Percentiles rank a stretch among this genome's conserved stretches.
phyloP scores from a whole-genome alignment of 176 grass and related monocot genomes.

The Aegilops tauschii region DNA sequence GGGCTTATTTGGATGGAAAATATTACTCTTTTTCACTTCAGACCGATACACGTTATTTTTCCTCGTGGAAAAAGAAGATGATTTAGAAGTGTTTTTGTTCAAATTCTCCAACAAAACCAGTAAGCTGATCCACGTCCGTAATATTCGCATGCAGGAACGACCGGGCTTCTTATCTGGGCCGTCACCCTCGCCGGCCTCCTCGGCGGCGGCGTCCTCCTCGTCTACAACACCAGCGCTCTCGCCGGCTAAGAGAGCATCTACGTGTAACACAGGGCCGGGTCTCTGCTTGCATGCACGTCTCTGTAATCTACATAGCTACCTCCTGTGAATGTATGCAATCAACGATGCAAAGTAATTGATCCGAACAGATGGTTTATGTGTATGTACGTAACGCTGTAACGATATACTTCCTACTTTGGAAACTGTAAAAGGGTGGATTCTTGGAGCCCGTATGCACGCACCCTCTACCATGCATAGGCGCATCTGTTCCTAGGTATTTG shows the following conservation, averaged over 20 bases:
- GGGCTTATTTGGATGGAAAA: too few species aligned
- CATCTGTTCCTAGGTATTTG: too few species aligned
- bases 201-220: slow-evolving; percentile 79
- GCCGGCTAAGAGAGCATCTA: slow-evolving; percentile 45
- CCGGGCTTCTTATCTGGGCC: slow-evolving; percentile 96
- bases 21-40: too few species aligned
- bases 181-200: slow-evolving; percentile 79
- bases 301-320: slow-evolving; percentile 1
- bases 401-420: not conserved
- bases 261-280: slow-evolving; percentile 15
- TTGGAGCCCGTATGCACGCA: not conserved
- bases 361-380: not conserved
- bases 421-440: not conserved
- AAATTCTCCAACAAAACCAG: not conserved
- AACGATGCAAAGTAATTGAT: not conserved
- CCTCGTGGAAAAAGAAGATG: too few species aligned
- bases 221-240: slow-evolving; percentile 96
- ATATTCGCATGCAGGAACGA: slow-evolving; percentile 50
- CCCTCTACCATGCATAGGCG: too few species aligned
- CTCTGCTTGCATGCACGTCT: not conserved
- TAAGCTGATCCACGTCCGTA: not conserved
- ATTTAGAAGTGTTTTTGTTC: not conserved
- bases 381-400: slow-evolving; percentile 15
- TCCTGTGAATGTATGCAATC: slow-evolving; percentile 8
- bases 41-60: too few species aligned